Conservation (phyloP, 202 grass and related monocot genomes). For the Zoysia matrella region DNA sequence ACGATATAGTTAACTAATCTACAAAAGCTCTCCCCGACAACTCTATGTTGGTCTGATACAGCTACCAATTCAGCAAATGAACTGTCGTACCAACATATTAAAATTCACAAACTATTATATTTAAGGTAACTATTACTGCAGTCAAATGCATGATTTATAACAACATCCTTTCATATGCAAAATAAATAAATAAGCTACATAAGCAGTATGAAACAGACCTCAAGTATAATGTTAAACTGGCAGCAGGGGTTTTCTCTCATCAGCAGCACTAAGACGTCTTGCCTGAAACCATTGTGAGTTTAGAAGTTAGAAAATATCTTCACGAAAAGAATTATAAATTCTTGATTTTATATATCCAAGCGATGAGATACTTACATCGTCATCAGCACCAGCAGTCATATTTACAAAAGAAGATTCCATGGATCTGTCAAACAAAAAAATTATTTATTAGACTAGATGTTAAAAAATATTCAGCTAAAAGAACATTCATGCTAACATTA, state of each 20-base stretch:
- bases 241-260: constrained; percentile 86
- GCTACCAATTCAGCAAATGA: not conserved
- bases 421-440: constrained; percentile 57
- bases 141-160: constrained; percentile 29
- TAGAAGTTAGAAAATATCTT: constrained; percentile 24
- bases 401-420: constrained; percentile 88
- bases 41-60: not conserved
- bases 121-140: constrained; percentile 13
- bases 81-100: not conserved
- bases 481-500: constrained; percentile 18
- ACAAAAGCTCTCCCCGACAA: not conserved
- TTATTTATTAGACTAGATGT: constrained; percentile 20
- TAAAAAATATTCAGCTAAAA: not conserved
- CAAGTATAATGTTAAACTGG: constrained; percentile 69
- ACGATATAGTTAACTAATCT: not conserved
- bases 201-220: constrained; percentile 40
- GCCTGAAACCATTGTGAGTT: constrained; percentile 58
- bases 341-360: constrained; percentile 33
- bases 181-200: not conserved
- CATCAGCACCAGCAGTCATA: constrained; percentile 88
- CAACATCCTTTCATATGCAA: not conserved
- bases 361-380: constrained; percentile 62
- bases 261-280: constrained; percentile 48
- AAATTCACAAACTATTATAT: not conserved
- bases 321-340: constrained; percentile 17